phyloP scores from a whole-genome alignment of 176 grass and related monocot species.

The Triticum aestivum region IWGSC_CS_RefSeq_v2.1 NC_057796.1:482966177-482966676 shows the following conservation, averaged over 20 bases:
- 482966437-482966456: neutral
- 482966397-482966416: neutral
- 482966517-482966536: neutral
- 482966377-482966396: conserved; percentile 4
- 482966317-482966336: neutral
- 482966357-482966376: conserved; percentile 26
- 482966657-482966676: neutral
- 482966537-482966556: neutral
- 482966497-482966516: neutral
- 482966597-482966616: too few relatives aligned
- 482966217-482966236: neutral
- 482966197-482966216: conserved; percentile 28
- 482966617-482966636: too few relatives aligned
- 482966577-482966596: neutral
- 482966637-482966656: neutral
- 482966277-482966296: neutral
- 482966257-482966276: conserved; percentile 27
- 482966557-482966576: too few relatives aligned
- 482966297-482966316: neutral
- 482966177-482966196: conserved; percentile 8
- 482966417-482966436: neutral
- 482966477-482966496: neutral
- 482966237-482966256: neutral
- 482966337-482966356: neutral
- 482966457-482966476: neutral